Evolutionary conservation across 2,329 filamentous ascomycete genomes (phyloP).

Genomic region (Xylaria sp.): DNA sequence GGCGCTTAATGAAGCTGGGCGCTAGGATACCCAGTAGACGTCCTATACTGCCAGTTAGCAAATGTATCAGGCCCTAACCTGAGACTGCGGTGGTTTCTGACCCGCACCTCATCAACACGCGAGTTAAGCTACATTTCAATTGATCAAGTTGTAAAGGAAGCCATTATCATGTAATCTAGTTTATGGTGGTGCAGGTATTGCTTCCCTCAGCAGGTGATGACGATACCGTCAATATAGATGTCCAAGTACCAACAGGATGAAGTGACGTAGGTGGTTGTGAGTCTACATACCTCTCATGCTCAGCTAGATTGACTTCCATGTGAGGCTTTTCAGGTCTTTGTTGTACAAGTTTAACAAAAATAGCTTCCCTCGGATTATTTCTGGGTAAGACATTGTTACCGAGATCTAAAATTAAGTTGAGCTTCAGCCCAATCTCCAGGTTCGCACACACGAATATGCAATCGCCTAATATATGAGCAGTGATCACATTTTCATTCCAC

Average conservation of each 20-base stretch:
- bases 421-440: not conserved
- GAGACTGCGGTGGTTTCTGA: constrained; percentile 31
- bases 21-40: constrained; percentile 16
- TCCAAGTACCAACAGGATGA: not conserved
- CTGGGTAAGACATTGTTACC: not conserved
- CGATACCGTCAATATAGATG: not conserved
- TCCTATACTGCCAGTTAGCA: not conserved
- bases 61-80: constrained; percentile 21
- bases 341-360: not conserved
- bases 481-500: not conserved
- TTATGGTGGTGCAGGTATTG: not conserved
- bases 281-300: not conserved
- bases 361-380: not conserved
- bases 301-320: constrained; percentile 3
- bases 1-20: constrained; percentile 13
- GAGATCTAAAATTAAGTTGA: not conserved
- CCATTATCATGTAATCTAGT: not conserved
- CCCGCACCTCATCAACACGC: constrained; percentile 10
- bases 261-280: not conserved
- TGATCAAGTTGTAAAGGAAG: not conserved
- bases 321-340: not conserved
- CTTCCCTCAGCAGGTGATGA: not conserved
- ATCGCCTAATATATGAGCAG: not conserved
- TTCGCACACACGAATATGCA: not conserved
- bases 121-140: not conserved